Evolutionary conservation across 805 yeast species (phyloP), one percentile per base, ranked within the genome.

Genomic region (Ogataea philodendri): DNA sequence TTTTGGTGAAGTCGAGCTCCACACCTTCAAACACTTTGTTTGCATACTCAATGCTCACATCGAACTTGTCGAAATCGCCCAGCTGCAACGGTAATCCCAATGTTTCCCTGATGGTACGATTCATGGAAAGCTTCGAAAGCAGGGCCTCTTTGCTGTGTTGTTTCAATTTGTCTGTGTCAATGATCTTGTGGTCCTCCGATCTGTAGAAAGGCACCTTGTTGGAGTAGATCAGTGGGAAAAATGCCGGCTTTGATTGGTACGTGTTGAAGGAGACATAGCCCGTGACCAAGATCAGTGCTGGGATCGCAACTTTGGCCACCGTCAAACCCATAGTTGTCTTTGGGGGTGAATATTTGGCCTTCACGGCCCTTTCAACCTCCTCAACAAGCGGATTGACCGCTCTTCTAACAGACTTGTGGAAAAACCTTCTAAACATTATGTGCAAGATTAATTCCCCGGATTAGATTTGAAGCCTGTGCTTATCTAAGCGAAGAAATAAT

Each of bases 1-100:
- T 37, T 22, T 44, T 47, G 3, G 57, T 51, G 20, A 56, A 57
- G 32, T 59, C 62, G 7, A 63, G 37, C 28, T 57, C 53, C 5
- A 55, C 19, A 2, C 67, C 67, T 39, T 54, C 59, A 32, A 59
- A 46, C 4, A 54, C 48, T 24, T 49, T 39, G 26, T 49, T 55
- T 23, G 49, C 49, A 35, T 52, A 61, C 28, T 62, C 59, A 6
- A 62, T 46, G 9, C 30, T 39, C 10, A 61, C 57, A 11, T 57
- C 52, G 39, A 62, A 61, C 13, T 39, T 41, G 11, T 57, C 58
- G 23, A 51, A 45, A 2, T 44, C 48, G 0, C 60, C 59, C 16
- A 60, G 35, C 13, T 45, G 41, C 13, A 63, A 44, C 4, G 67
- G 67, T 6, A 60, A 44, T 0, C 66, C 66, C 26, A 60, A 48